Conservation (phyloP, 176 grass and related monocot genomes). For the Aegilops longissima region DNA sequence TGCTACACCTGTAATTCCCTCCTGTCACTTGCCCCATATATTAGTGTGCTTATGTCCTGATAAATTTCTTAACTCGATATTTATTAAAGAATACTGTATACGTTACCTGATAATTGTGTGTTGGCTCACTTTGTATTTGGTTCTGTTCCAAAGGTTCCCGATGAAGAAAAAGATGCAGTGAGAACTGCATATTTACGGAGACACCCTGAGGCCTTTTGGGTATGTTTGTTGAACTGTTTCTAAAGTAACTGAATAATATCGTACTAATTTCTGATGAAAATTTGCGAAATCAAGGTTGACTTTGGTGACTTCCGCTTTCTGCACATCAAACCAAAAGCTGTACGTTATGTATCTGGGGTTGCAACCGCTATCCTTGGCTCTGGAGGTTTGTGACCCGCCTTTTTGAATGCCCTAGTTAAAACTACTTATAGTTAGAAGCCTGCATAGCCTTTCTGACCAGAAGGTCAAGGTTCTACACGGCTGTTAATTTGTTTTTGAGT, state of each 20-base stretch:
- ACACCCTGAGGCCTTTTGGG: slow-evolving; percentile 95
- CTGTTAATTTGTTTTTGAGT: slow-evolving; percentile 12
- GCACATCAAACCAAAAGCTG: slow-evolving; percentile 77
- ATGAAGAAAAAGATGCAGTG: slow-evolving; percentile 61
- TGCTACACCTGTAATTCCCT: slow-evolving; percentile 58
- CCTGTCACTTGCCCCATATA: background rate
- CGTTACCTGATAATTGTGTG: background rate
- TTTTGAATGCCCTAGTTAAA: slow-evolving; percentile 13
- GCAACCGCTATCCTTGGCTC: slow-evolving; percentile 90
- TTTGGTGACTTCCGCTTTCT: slow-evolving; percentile 94
- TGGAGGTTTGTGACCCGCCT: slow-evolving; percentile 50
- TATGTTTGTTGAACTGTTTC: slow-evolving; percentile 36
- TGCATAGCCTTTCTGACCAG: background rate
- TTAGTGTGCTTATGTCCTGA: background rate
- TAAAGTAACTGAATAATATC: background rate
- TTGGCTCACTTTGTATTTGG: slow-evolving; percentile 10
- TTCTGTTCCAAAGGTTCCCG: slow-evolving; percentile 49
- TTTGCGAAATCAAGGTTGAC: slow-evolving; percentile 68
- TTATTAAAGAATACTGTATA: background rate
- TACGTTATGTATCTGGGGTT: slow-evolving; percentile 83
- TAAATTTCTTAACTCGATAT: background rate
- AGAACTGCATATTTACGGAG: slow-evolving; percentile 68
- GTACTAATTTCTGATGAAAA: slow-evolving; percentile 19
- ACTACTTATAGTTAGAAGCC: background rate
- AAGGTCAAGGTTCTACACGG: background rate